Conservation (phyloP, 176 grass and related monocot species). For the Eragrostis curvula region DNA sequence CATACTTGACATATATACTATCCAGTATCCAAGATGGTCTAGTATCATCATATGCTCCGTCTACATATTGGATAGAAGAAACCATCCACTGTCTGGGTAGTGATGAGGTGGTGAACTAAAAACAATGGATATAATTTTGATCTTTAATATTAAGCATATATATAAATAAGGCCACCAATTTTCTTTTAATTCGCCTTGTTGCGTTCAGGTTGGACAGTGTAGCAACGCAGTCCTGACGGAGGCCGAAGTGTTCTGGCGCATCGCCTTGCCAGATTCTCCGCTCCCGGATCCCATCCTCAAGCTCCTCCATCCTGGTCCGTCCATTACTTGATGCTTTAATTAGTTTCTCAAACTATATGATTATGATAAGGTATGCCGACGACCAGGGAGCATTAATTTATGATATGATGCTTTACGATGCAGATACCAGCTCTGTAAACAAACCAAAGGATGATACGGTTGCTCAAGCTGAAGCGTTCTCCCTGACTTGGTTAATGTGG, state of each 20-base stretch:
- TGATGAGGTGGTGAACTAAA: no score
- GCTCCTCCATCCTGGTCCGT: constrained; percentile 18
- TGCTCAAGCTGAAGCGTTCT: constrained; percentile 5
- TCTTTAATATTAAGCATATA: no score
- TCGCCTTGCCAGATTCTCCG: not conserved
- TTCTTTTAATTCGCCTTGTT: not conserved
- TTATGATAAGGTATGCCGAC: no score
- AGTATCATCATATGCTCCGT: no score
- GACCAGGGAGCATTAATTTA: no score
- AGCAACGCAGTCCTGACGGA: not conserved
- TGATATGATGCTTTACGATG: not conserved
- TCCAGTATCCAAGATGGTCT: no score
- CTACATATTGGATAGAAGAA: no score
- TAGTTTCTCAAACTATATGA: not conserved
- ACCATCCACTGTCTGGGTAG: no score
- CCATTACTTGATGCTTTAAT: not conserved
- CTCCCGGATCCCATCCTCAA: constrained; percentile 15
- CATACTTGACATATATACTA: no score
- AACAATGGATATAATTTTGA: no score
- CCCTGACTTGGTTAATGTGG: constrained; percentile 15
- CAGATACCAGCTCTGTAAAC: constrained; percentile 10
- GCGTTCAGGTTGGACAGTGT: constrained; percentile 11
- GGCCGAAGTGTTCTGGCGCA: constrained; percentile 15
- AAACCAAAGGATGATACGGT: constrained; percentile 9
- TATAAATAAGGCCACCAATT: not conserved